A percentile compares a stretch with the other conserved stretches of the same genome.
These are phyloP conservation scores for Coemansia sp. DNA, from an alignment of 192 early-diverging fungal species.

Conservation along the genomic window DNA sequence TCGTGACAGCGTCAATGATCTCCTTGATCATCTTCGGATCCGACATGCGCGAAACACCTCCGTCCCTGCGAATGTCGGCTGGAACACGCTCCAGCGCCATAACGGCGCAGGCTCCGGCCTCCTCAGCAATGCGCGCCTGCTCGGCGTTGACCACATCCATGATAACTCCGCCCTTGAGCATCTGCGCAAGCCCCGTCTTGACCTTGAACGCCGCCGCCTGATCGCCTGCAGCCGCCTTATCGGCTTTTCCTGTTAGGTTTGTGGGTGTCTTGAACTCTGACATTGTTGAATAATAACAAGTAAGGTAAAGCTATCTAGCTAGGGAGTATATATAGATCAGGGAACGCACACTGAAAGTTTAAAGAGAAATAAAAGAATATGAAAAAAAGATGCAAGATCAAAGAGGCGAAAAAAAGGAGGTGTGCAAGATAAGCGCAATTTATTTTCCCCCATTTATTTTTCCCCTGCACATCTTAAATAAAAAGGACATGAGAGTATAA, in stretches of 20 bases:
- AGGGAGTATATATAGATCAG: no score
- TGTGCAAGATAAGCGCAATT: neutral
- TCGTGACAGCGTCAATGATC: conserved; percentile 85
- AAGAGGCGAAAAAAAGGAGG: neutral
- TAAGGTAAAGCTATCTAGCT: no score
- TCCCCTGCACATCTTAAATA: neutral
- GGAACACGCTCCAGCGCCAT: conserved; percentile 98
- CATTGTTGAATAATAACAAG: conserved; percentile 6
- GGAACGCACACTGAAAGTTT: neutral
- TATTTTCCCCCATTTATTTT: neutral
- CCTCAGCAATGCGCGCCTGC: conserved; percentile 96
- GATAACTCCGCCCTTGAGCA: conserved; percentile 99
- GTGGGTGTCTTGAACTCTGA: conserved; percentile 60
- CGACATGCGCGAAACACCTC: conserved; percentile 92
- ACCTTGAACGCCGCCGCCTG: conserved; percentile 64
- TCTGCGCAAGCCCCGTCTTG: conserved; percentile 97
- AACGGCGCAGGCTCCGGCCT: conserved; percentile 94
- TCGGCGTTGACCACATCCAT: conserved; percentile 99
- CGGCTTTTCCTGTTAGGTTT: conserved; percentile 57
- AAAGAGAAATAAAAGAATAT: neutral
- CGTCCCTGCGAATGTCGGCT: conserved; percentile 96
- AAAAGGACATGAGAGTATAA: neutral
- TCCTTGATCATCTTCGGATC: conserved; percentile 92
- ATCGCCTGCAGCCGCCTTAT: conserved; percentile 4
- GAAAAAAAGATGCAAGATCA: neutral